Evolutionary conservation across 106 monocot species (phyloP).

Genomic region (Acorus calamus): DNA sequence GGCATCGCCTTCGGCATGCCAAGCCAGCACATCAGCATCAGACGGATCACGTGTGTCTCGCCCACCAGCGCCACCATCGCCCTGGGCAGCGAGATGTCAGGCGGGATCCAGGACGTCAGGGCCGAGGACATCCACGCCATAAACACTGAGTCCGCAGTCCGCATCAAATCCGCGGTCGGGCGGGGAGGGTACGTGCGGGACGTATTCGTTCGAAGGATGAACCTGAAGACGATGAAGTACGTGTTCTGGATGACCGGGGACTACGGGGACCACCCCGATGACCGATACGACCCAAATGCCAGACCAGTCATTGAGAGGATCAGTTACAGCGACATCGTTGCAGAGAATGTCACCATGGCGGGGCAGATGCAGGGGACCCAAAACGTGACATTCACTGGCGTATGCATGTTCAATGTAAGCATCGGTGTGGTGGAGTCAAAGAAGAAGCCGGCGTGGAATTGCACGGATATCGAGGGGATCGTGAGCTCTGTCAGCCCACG

Average conservation of each 20-base stretch:
- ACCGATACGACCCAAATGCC: conserved; percentile 15
- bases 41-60: conserved; percentile 25
- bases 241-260: conserved; percentile 31
- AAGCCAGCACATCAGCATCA: conserved; percentile 24
- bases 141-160: conserved; percentile 28
- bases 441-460: conserved; percentile 23
- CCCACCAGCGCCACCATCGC: conserved; percentile 31
- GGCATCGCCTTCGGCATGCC: conserved; percentile 21
- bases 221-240: conserved; percentile 32
- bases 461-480: conserved; percentile 19
- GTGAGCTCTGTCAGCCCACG: conserved; percentile 10
- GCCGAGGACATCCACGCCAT: conserved; percentile 29
- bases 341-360: conserved; percentile 26
- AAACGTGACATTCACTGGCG: conserved; percentile 10
- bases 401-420: conserved; percentile 28
- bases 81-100: conserved; percentile 35
- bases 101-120: conserved; percentile 23
- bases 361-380: conserved; percentile 16
- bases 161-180: conserved; percentile 23
- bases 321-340: conserved; percentile 20
- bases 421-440: conserved; percentile 6
- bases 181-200: conserved; percentile 26
- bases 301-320: conserved; percentile 14
- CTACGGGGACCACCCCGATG: conserved; percentile 23
- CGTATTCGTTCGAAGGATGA: conserved; percentile 14